phyloP scores from a whole-genome alignment of 352 stramenopile genomes.

The Phytopythium vexans region DNA sequence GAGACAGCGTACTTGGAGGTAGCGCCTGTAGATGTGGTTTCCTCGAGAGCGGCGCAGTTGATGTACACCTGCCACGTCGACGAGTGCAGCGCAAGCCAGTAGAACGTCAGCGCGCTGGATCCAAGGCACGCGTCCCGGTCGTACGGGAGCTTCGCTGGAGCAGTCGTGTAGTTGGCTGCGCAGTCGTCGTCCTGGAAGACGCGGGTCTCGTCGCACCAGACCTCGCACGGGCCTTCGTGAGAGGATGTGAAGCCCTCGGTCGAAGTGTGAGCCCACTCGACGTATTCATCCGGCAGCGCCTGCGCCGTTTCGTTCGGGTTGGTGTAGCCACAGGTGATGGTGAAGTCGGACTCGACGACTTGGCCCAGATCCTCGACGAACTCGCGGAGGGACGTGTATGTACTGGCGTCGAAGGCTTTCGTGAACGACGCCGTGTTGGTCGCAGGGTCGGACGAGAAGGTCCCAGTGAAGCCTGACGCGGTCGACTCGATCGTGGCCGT shows the following conservation, averaged over 20 bases:
- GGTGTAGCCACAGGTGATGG: constrained; percentile 18
- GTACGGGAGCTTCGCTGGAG: constrained; percentile 31
- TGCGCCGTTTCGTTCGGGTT: constrained; percentile 20
- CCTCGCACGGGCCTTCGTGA: constrained; percentile 42
- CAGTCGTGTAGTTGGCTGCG: constrained; percentile 24
- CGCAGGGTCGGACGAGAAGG: constrained; percentile 15
- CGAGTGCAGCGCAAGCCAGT: constrained; percentile 44
- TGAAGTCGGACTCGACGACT: constrained; percentile 16
- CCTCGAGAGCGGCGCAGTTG: constrained; percentile 10
- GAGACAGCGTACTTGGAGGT: constrained; percentile 22
- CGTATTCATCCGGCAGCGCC: constrained; percentile 13
- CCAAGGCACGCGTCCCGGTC: constrained; percentile 23
- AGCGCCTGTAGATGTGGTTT: constrained; percentile 14
- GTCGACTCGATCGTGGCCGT: constrained; percentile 27
- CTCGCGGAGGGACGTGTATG: constrained; percentile 25
- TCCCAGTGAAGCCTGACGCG: constrained; percentile 19
- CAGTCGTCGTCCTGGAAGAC: constrained; percentile 42
- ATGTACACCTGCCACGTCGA: constrained; percentile 43
- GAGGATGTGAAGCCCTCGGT: constrained; percentile 28
- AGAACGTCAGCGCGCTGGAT: constrained; percentile 26
- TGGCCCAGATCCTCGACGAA: constrained; percentile 18
- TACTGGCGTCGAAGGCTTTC: constrained; percentile 16
- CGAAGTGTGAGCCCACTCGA: constrained; percentile 23
- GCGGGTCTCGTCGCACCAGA: constrained; percentile 39
- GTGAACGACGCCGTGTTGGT: constrained; percentile 26